These are phyloP conservation scores for Chytriomyces confervae DNA, from an alignment of 192 early-diverging fungal genomes.

Conservation along the genomic window DNA sequence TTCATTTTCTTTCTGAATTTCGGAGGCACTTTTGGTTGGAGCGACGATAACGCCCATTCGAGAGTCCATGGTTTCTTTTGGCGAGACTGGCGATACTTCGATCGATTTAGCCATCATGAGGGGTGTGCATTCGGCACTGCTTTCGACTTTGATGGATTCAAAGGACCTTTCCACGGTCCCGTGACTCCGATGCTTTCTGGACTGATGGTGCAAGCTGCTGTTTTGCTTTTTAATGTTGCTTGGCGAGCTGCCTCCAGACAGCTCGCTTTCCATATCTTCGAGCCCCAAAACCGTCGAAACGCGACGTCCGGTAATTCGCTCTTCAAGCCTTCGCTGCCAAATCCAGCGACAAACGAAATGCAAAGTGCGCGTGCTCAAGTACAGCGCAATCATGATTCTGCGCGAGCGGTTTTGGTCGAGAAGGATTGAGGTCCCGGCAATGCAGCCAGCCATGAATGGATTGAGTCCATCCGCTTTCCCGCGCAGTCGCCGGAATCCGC, in stretches of 20 bases:
- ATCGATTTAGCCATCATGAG: neutral
- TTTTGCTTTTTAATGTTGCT: neutral
- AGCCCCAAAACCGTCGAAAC: slow-evolving; percentile 3
- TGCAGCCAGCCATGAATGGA: slow-evolving; percentile 47
- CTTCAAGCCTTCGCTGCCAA: slow-evolving; percentile 36
- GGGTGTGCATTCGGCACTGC: neutral
- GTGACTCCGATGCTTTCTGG: neutral
- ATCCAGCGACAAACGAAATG: slow-evolving; percentile 48
- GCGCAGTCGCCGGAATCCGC: slow-evolving; percentile 29
- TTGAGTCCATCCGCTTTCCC: slow-evolving; percentile 28
- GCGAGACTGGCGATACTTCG: neutral
- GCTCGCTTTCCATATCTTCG: slow-evolving; percentile 35
- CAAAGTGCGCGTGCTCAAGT: slow-evolving; percentile 44
- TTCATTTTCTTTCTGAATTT: slow-evolving; percentile 15
- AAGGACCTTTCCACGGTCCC: slow-evolving; percentile 2
- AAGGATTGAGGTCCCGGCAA: slow-evolving; percentile 37
- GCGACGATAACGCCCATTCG: neutral
- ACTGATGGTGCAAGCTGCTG: neutral
- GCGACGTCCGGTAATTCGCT: neutral
- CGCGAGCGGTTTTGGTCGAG: slow-evolving; percentile 44
- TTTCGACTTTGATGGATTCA: slow-evolving; percentile 9
- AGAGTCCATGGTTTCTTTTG: slow-evolving; percentile 2
- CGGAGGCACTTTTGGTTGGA: neutral
- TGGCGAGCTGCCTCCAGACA: neutral
- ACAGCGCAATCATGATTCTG: slow-evolving; percentile 50